These are phyloP conservation scores for Periconia sp. DNA, from an alignment of 2,329 filamentous ascomycete species.

Conservation along the genomic window DNA sequence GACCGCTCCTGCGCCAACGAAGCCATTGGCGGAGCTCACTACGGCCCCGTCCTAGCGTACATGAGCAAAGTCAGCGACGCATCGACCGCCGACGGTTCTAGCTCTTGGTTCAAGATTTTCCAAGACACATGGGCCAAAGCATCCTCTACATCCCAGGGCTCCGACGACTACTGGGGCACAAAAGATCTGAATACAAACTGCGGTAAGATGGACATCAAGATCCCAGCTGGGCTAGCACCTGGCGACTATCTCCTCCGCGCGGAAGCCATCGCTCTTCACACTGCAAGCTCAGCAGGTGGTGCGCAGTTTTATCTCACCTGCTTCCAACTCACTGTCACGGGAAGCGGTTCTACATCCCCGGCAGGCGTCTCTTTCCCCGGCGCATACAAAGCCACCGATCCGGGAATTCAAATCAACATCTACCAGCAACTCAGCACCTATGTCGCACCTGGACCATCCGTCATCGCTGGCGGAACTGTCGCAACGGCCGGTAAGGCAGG, in stretches of 20 bases:
- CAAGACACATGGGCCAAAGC: conserved; percentile 58
- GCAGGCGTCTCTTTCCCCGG: conserved; percentile 57
- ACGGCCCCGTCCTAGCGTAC: conserved; percentile 63
- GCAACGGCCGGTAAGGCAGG: conserved; percentile 36
- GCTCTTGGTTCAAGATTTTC: conserved; percentile 65
- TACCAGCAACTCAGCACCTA: conserved; percentile 55
- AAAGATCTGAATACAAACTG: conserved; percentile 55
- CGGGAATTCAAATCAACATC: conserved; percentile 67
- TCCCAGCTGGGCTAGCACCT: conserved; percentile 59
- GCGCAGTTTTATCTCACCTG: conserved; percentile 57
- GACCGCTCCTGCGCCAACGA: conserved; percentile 57
- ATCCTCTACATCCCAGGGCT: conserved; percentile 46
- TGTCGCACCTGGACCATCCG: conserved; percentile 58
- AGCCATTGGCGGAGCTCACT: conserved; percentile 42
- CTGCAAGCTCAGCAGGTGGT: conserved; percentile 50
- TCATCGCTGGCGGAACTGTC: conserved; percentile 37
- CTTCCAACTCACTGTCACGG: conserved; percentile 66
- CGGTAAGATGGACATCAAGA: conserved; percentile 57
- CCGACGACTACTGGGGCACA: conserved; percentile 57
- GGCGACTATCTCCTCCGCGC: conserved; percentile 65
- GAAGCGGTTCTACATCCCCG: conserved; percentile 56
- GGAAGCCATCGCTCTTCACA: conserved; percentile 67
- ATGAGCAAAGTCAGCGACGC: conserved; percentile 51
- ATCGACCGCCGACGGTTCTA: conserved; percentile 58
- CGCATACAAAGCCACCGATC: conserved; percentile 64